A percentile compares a stretch with the other conserved stretches of the same genome.
Conservation (phyloP, 495 filamentous ascomycete genomes). For the Parmelia sp. region DNA sequence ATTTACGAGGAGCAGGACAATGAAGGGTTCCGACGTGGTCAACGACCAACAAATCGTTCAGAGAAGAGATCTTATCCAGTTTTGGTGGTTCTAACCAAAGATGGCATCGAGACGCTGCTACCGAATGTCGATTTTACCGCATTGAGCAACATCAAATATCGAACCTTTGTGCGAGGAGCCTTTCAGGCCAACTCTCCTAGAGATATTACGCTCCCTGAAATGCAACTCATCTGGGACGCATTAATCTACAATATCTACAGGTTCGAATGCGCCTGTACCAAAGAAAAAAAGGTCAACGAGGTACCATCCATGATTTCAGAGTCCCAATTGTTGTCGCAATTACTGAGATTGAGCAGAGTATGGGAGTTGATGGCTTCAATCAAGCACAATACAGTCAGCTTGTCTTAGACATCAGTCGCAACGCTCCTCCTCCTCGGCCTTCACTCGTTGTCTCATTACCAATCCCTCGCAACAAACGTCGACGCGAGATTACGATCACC, state of each 20-base stretch:
- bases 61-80: neutral
- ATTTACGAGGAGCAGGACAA: neutral
- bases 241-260: neutral
- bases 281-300: neutral
- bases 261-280: neutral
- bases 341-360: neutral
- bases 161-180: neutral
- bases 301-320: neutral
- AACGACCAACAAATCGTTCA: neutral
- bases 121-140: neutral
- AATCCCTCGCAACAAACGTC: neutral
- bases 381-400: neutral
- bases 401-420: neutral
- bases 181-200: neutral
- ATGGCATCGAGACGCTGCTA: neutral
- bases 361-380: neutral
- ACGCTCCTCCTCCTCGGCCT: neutral
- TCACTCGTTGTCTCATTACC: neutral
- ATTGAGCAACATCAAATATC: neutral
- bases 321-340: neutral
- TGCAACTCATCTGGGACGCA: neutral
- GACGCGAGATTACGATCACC: neutral
- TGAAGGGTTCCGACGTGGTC: neutral
- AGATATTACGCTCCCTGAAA: neutral
- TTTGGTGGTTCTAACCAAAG: neutral